phyloP scores from a whole-genome alignment of 75 land plant species.

The Isoetes taiwanensis region DNA sequence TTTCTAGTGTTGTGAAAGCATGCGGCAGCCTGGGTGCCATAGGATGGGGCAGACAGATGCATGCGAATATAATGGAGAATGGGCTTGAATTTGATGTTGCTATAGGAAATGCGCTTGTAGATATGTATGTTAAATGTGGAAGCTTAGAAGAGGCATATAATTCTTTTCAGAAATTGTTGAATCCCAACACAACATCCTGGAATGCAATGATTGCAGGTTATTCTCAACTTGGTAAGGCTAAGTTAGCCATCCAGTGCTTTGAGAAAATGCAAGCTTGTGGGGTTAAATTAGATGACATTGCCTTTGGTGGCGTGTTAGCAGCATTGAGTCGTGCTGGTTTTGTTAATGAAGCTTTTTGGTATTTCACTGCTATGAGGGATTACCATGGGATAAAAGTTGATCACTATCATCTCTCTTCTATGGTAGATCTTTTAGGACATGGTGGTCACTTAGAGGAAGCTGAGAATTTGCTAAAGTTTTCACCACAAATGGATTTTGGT shows the following conservation, averaged over 20 bases:
- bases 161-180: slow-evolving; percentile 30
- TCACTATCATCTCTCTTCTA: slow-evolving; percentile 33
- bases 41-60: slow-evolving; percentile 29
- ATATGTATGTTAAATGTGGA: slow-evolving; percentile 52
- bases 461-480: slow-evolving; percentile 19
- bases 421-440: slow-evolving; percentile 33
- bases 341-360: slow-evolving; percentile 21
- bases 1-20: slow-evolving; percentile 17
- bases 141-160: slow-evolving; percentile 23
- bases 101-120: slow-evolving; percentile 27
- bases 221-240: slow-evolving; percentile 30
- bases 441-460: slow-evolving; percentile 30
- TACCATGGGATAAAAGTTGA: slow-evolving; percentile 22
- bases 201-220: slow-evolving; percentile 66
- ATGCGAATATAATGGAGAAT: slow-evolving; percentile 25
- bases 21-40: slow-evolving; percentile 29
- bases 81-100: slow-evolving; percentile 34
- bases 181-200: slow-evolving; percentile 35
- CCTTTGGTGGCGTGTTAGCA: slow-evolving; percentile 18
- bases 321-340: slow-evolving; percentile 32
- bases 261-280: slow-evolving; percentile 10
- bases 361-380: slow-evolving; percentile 25
- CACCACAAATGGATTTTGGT: slow-evolving; percentile 26
- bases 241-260: slow-evolving; percentile 13
- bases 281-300: slow-evolving; percentile 16